Conservation (phyloP, 2,329 filamentous ascomycete genomes). For the Beauveria varroae region DNA sequence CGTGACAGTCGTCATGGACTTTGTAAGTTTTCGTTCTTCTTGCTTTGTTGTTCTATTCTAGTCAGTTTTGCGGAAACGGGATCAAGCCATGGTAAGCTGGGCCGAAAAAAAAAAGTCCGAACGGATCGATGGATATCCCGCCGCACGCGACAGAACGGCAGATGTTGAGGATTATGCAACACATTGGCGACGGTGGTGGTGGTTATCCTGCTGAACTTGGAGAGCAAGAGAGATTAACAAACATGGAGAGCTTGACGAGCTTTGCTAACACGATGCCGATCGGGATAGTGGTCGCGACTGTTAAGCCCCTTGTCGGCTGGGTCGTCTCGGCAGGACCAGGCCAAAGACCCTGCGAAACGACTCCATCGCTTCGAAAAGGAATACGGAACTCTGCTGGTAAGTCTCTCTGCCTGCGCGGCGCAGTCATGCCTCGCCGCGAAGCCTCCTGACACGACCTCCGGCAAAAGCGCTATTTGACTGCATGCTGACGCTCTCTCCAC, state of each 20-base stretch:
- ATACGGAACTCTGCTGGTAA: slow-evolving; percentile 54
- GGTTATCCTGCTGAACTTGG: not conserved
- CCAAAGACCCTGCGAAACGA: slow-evolving; percentile 55
- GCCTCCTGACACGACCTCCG: not conserved
- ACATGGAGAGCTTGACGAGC: not conserved
- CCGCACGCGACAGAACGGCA: not conserved
- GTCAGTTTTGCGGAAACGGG: not conserved
- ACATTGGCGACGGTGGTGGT: not conserved
- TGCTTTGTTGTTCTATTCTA: not conserved
- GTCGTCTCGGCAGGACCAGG: slow-evolving; percentile 49
- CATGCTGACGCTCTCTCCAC: not conserved
- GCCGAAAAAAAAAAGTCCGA: not conserved
- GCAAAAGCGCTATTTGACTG: not conserved
- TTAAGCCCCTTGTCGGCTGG: slow-evolving; percentile 54
- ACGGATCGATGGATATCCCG: not conserved
- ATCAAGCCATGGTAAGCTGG: not conserved
- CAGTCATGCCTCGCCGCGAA: too few relatives aligned
- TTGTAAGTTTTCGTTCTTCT: slow-evolving; percentile 34
- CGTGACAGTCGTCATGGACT: slow-evolving; percentile 45
- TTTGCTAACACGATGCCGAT: not conserved
- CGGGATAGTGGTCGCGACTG: slow-evolving; percentile 56
- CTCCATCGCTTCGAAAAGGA: slow-evolving; percentile 61
- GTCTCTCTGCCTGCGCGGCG: not conserved
- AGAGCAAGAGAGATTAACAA: not conserved
- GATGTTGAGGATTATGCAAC: not conserved